phyloP scores from a whole-genome alignment of 176 grass and related monocot species.

The Zizania latifolia region DNA sequence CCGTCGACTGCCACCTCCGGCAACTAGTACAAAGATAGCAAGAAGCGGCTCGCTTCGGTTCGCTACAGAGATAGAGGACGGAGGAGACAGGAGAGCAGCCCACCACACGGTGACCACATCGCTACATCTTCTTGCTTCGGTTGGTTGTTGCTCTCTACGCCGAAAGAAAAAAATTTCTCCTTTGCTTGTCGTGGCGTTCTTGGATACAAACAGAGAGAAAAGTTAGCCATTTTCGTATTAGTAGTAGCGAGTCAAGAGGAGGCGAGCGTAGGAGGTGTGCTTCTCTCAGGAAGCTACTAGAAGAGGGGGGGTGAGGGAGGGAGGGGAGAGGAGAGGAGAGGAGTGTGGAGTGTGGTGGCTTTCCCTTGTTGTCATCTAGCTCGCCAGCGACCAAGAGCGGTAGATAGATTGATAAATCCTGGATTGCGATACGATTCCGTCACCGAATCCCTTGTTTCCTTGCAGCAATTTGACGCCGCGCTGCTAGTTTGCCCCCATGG shows the following conservation, averaged over 20 bases:
- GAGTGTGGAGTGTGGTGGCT: conserved; percentile 22
- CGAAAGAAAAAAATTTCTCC: not conserved
- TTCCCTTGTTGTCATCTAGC: conserved; percentile 5
- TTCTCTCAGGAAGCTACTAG: conserved; percentile 27
- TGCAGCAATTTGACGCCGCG: conserved; percentile 6
- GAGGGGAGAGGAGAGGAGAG: not conserved
- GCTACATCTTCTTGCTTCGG: conserved; percentile 2
- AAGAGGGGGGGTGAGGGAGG: not conserved
- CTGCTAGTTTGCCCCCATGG: conserved; percentile 18
- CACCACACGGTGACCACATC: conserved; percentile 12
- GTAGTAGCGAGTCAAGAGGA: not conserved
- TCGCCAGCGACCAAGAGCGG: conserved; percentile 24
- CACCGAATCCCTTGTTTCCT: not conserved
- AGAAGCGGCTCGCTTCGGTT: not conserved
- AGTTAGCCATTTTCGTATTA: conserved; percentile 15
- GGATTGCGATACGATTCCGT: conserved; percentile 15
- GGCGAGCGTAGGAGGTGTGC: not conserved
- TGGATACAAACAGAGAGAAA: conserved; percentile 14
- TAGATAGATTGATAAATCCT: conserved; percentile 26
- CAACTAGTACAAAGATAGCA: too few relatives aligned
- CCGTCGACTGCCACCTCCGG: not conserved
- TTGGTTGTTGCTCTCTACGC: conserved; percentile 21
- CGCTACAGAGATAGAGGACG: not conserved
- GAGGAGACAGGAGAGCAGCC: not conserved
- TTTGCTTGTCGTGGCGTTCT: conserved; percentile 32